Base-by-base conservation (phyloP, 1,284 basidiomycete genomes). In the Meira nashicola region DNA sequence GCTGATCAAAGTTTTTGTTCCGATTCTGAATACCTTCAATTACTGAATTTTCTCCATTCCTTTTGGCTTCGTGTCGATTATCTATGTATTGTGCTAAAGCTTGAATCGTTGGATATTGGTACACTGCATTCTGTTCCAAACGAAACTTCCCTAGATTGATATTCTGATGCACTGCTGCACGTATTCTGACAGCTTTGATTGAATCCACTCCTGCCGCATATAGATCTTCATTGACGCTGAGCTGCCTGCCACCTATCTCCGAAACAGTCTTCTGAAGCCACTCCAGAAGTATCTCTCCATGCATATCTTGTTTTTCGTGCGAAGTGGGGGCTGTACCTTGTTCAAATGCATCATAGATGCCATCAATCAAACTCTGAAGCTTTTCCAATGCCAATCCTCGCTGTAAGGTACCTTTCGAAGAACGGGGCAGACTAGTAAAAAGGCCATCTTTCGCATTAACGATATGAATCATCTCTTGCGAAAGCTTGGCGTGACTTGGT, bases 331-430 rank as follows among this genome's bases (percentile, higher is more conserved):
- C 62, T 17, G 63, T 60, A 9, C 70, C 70, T 44, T 65, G 57
- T 55, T 73, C 66, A 17, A 70, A 73, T 19, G 63, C 60, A 23
- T 28, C 1, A 40, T 73, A 73, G 39, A 65, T 21, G 4, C 54
- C 49, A 19, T 65, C 63, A 50, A 73, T 64, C 1, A 68, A 37
- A 1, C 17, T 25, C 1, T 59, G 54, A 41, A 65, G 64, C 44
- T 63, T 61, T 49, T 57, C 49, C 28, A 68, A 61, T 0, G 70
- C 70, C 0, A 65, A 38, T 1, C 64, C 68, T 1, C 67, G 65
- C 43, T 73, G 70, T 0, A 73, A 58, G 7, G 64, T 67, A 0
- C 70, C 68, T 47, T 73, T 73, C 44, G 68, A 70, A 14, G 68
- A 67, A 4, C 67, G 43, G 2, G 70, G 70, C 6, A 73, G 57